A percentile compares a stretch with the other conserved stretches of the same genome.
Conservation (phyloP, 108 stramenopile genomes). For the Fragilaria crotonensis region DNA sequence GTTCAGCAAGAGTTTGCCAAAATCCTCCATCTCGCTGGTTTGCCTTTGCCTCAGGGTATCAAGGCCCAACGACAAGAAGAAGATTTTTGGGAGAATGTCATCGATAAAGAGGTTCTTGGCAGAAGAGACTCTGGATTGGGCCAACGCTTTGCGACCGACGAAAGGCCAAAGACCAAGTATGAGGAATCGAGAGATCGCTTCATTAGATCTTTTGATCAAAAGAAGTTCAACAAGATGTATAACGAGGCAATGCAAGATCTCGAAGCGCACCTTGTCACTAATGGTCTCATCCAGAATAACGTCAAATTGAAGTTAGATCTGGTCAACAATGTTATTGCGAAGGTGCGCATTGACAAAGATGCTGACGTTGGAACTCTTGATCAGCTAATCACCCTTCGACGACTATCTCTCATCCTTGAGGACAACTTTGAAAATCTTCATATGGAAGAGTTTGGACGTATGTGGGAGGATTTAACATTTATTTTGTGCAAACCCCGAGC, state of each 20-base stretch:
- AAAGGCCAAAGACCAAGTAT: constrained; percentile 22
- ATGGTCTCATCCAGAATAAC: constrained; percentile 24
- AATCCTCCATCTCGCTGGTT: constrained; percentile 57
- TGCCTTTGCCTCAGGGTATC: constrained; percentile 27
- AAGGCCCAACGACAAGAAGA: constrained; percentile 6
- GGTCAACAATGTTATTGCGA: constrained; percentile 27
- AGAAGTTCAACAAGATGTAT: constrained; percentile 26
- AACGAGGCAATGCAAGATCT: constrained; percentile 34
- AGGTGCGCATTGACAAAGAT: constrained; percentile 21
- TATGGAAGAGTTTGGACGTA: constrained; percentile 65
- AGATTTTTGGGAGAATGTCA: not conserved
- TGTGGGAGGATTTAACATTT: constrained; percentile 66
- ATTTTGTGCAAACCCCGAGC: constrained; percentile 48
- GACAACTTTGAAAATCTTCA: constrained; percentile 69
- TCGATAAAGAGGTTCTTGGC: constrained; percentile 18
- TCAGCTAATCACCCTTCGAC: constrained; percentile 70
- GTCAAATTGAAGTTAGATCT: constrained; percentile 16
- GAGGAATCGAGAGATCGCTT: constrained; percentile 33
- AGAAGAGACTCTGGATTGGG: not conserved
- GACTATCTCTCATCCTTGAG: constrained; percentile 61
- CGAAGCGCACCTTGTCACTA: constrained; percentile 29
- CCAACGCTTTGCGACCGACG: not conserved
- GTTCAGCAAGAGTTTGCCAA: constrained; percentile 40
- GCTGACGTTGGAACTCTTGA: constrained; percentile 20
- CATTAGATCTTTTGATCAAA: constrained; percentile 27